Evolutionary conservation across 2,329 filamentous ascomycete species (phyloP), one percentile per base, ranked within the genome.

Genomic region (Microdochium bolleyi): DNA sequence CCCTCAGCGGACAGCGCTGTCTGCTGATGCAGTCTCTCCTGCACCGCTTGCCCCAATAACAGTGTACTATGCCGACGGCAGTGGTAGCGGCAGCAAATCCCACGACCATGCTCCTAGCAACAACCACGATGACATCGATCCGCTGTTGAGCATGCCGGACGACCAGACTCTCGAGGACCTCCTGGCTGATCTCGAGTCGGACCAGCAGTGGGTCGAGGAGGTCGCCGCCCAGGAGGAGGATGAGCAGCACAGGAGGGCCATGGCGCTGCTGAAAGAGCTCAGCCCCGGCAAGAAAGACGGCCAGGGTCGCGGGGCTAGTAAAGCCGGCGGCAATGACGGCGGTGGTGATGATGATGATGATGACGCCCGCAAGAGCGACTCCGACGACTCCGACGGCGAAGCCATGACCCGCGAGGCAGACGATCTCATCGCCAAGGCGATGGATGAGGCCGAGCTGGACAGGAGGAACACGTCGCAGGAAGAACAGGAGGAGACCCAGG

Each of bases 121-220:
- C 9, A 19, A 46, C 10, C 27, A 41, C 1, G 64, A 66, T 0
- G 64, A 68, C 44, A 67, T 72, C 0, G 71, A 73, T 38, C 62
- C 67, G 1, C 60, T 76, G 19, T 67, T 76, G 25, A 65, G 70
- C 34, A 76, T 46, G 41, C 21, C 74, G 2, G 77, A 80, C 56
- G 77, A 81, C n/a, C 67, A 73, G 49, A 76, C 73, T 1, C 65
- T 82, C 0, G 72, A 81, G 52, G 77, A 80, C 54, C 67, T 82
- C 10, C 67, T 83, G 2, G 70, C 67, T 2, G 70, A 73, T 25
- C 67, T 77, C 9, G 66, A 65, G 22, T 61, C 67, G 2, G 64
- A 67, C 5, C 63, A 66, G 22, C 59, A 60, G 1, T 64, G 64
- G 32, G 60, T 67, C 0, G 67, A 72, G 11, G 66, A 70, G 22